These are phyloP conservation scores for Kuraishia floccosa DNA, from an alignment of 805 yeast genomes.

Conservation along the genomic window DNA sequence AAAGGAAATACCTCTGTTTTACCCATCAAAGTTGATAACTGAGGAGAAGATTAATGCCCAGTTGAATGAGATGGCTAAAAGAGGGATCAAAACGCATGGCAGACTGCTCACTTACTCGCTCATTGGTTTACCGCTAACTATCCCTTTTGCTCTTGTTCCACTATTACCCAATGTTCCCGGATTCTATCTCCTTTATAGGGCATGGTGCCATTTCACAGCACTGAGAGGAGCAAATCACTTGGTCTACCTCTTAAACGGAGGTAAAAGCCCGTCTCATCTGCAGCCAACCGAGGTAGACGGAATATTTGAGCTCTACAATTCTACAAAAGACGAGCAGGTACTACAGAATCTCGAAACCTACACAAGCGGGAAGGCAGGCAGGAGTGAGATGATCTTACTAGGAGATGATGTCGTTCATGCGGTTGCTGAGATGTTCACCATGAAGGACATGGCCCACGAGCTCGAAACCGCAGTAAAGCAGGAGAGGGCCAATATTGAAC, in stretches of 20 bases:
- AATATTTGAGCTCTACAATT: too few species aligned
- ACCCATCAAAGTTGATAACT: conserved; percentile 28
- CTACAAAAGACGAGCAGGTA: too few species aligned
- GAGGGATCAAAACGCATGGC: conserved; percentile 39
- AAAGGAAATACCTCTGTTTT: conserved; percentile 32
- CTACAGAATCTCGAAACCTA: too few species aligned
- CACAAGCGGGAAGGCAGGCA: too few species aligned
- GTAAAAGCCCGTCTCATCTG: too few species aligned
- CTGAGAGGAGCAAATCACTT: conserved; percentile 63
- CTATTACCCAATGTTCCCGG: conserved; percentile 91
- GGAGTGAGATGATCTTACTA: too few species aligned
- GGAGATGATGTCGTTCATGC: conserved; percentile 31
- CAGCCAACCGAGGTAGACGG: too few species aligned
- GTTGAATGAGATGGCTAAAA: conserved; percentile 26
- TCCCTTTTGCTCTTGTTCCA: conserved; percentile 76
- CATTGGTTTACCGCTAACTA: conserved; percentile 59
- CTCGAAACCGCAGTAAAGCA: conserved; percentile 42
- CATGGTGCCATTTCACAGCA: conserved; percentile 80
- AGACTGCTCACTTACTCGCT: conserved; percentile 43
- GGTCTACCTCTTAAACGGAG: conserved; percentile 34
- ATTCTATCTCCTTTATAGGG: conserved; percentile 68
- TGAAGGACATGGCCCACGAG: conserved; percentile 28
- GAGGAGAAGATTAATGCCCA: conserved; percentile 20
- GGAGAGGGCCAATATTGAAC: conserved; percentile 31
- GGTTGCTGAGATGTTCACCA: conserved; percentile 31